Conservation (phyloP, 2,329 filamentous ascomycete species). For the Fusarium caatingaense region DNA sequence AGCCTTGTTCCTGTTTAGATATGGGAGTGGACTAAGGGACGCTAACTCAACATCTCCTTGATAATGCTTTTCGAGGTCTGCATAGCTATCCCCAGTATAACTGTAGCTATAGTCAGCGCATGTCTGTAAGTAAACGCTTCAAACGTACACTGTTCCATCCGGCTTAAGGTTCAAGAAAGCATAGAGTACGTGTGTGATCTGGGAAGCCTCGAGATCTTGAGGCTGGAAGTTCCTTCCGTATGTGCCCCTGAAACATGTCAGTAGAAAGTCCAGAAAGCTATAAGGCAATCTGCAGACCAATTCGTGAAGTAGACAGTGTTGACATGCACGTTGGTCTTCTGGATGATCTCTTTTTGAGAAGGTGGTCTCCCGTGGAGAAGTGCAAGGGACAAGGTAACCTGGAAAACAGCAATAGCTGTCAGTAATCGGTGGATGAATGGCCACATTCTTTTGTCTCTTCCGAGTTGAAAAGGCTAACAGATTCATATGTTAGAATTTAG, state of each 20-base stretch:
- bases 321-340: conserved; percentile 37
- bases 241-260: conserved; percentile 22
- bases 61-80: conserved; percentile 78
- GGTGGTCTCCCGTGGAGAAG: conserved; percentile 25
- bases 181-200: conserved; percentile 83
- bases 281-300: conserved; percentile 39
- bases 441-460: conserved; percentile 38
- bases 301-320: conserved; percentile 33
- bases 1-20: conserved; percentile 9
- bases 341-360: conserved; percentile 22
- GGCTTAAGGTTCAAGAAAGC: conserved; percentile 81
- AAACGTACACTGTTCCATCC: conserved; percentile 76
- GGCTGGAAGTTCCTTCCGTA: conserved; percentile 46
- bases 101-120: conserved; percentile 47
- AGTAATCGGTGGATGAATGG: conserved; percentile 43
- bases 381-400: conserved; percentile 39
- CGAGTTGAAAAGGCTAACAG: background rate
- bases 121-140: too few species aligned
- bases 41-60: conserved; percentile 62
- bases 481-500: background rate
- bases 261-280: conserved; percentile 57
- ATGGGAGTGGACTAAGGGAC: background rate
- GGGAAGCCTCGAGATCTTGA: conserved; percentile 42
- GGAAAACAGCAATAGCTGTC: conserved; percentile 45
- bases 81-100: conserved; percentile 74